Conservation (phyloP, 768 basidiomycete species). For the Amanita muscaria region DNA sequence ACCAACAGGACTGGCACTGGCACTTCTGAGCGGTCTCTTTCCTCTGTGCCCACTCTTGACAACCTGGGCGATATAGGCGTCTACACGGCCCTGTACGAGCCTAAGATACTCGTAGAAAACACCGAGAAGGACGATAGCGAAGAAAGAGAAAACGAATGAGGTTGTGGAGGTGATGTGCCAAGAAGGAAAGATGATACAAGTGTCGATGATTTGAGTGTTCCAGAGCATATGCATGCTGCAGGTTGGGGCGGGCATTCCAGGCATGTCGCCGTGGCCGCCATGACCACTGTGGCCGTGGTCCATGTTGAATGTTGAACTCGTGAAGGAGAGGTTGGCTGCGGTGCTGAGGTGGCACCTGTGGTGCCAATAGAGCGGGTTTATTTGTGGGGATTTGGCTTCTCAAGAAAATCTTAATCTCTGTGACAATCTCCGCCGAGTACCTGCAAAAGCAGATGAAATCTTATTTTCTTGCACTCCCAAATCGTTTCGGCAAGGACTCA, state of each 20-base stretch:
- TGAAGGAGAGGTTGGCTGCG: no score
- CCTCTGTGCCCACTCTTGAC: constrained; percentile 39
- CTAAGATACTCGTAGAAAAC: constrained; percentile 79
- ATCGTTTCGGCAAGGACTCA: no score
- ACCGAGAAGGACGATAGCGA: constrained; percentile 57
- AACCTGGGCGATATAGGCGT: constrained; percentile 44
- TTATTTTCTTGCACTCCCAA: no score
- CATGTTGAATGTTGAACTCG: neutral
- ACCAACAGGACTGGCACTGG: constrained; percentile 20
- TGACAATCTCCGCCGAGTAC: no score
- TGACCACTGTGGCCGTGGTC: no score
- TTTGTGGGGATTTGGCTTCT: no score
- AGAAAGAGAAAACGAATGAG: constrained; percentile 55
- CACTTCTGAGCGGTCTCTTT: constrained; percentile 24
- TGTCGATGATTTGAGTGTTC: constrained; percentile 74
- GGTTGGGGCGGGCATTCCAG: no score
- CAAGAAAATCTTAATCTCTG: no score
- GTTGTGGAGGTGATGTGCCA: constrained; percentile 63
- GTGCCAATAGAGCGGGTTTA: no score
- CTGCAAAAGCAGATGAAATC: no score
- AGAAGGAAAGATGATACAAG: constrained; percentile 70
- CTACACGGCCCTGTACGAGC: constrained; percentile 48
- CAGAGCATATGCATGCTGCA: constrained; percentile 84
- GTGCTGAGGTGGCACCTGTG: no score
- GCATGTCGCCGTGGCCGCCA: no score